phyloP scores from a whole-genome alignment of 768 basidiomycete genomes.

The Lactarius hengduanensis region DNA sequence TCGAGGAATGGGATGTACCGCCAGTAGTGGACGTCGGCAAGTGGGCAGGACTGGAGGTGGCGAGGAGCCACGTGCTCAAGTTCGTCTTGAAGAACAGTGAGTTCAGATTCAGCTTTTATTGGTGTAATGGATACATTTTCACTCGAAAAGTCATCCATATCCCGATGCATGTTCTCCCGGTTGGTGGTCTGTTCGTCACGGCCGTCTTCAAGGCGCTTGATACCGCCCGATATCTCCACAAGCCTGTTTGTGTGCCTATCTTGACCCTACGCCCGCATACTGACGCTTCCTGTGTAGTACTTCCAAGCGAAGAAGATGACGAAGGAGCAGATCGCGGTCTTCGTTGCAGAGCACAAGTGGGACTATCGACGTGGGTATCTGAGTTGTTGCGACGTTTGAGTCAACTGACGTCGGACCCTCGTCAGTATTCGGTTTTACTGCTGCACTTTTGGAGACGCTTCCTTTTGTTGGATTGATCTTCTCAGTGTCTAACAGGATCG shows the following conservation, averaged over 20 bases:
- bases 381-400: neutral
- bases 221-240: constrained; percentile 67
- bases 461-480: constrained; percentile 83
- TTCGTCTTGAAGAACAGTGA: constrained; percentile 49
- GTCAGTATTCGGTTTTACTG: constrained; percentile 80
- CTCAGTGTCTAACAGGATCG: constrained; percentile 82
- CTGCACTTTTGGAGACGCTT: constrained; percentile 76
- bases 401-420: neutral
- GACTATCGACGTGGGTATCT: constrained; percentile 65
- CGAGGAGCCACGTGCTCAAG: constrained; percentile 40
- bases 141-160: constrained; percentile 52
- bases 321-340: constrained; percentile 60
- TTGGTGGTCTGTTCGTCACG: constrained; percentile 59
- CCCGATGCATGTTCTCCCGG: constrained; percentile 59
- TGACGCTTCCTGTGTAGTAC: constrained; percentile 48
- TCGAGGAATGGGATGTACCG: constrained; percentile 76
- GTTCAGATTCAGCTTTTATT: constrained; percentile 18
- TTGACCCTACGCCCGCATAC: neutral
- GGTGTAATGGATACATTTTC: constrained; percentile 21
- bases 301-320: constrained; percentile 86
- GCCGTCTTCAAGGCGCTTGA: constrained; percentile 67
- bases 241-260: constrained; percentile 47
- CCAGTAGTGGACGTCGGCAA: constrained; percentile 41
- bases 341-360: constrained; percentile 89
- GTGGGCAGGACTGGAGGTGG: constrained; percentile 36